phyloP scores from a whole-genome alignment of 352 stramenopile genomes.

The Pythium diclinum region DNA sequence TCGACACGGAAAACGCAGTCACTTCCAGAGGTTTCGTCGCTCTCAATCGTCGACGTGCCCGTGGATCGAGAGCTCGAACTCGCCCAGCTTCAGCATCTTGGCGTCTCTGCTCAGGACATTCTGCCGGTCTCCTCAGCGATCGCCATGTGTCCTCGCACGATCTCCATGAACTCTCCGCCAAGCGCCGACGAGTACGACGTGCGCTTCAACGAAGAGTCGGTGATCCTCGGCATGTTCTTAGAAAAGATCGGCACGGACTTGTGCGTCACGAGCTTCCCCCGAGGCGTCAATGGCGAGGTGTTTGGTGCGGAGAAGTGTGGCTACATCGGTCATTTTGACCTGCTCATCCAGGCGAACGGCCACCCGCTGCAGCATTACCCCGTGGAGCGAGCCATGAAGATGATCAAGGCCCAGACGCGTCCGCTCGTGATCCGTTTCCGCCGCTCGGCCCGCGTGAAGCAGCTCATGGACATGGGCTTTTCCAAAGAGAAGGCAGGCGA shows the following conservation, averaged over 20 bases:
- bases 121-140: slow-evolving; percentile 71
- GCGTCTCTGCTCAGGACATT: slow-evolving; percentile 70
- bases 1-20: slow-evolving; percentile 11
- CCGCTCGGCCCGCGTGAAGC: slow-evolving; percentile 55
- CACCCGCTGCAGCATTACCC: slow-evolving; percentile 81
- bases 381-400: slow-evolving; percentile 77
- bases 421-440: slow-evolving; percentile 78
- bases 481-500: slow-evolving; percentile 42
- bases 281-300: slow-evolving; percentile 52
- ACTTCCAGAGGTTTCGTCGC: neutral
- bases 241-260: slow-evolving; percentile 72
- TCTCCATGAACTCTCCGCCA: slow-evolving; percentile 59
- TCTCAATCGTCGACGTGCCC: slow-evolving; percentile 44
- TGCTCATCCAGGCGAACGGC: slow-evolving; percentile 72
- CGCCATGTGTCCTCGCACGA: slow-evolving; percentile 73
- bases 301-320: slow-evolving; percentile 79
- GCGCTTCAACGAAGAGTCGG: slow-evolving; percentile 57
- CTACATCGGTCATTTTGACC: slow-evolving; percentile 69
- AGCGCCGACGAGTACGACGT: slow-evolving; percentile 75
- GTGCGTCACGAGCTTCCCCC: slow-evolving; percentile 77
- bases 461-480: slow-evolving; percentile 80
- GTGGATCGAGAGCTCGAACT: slow-evolving; percentile 52
- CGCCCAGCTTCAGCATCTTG: slow-evolving; percentile 43
- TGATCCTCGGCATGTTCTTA: slow-evolving; percentile 79
- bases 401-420: slow-evolving; percentile 79